Base-by-base conservation (phyloP, 768 basidiomycete species). In the Boletellus emodensis region DNA sequence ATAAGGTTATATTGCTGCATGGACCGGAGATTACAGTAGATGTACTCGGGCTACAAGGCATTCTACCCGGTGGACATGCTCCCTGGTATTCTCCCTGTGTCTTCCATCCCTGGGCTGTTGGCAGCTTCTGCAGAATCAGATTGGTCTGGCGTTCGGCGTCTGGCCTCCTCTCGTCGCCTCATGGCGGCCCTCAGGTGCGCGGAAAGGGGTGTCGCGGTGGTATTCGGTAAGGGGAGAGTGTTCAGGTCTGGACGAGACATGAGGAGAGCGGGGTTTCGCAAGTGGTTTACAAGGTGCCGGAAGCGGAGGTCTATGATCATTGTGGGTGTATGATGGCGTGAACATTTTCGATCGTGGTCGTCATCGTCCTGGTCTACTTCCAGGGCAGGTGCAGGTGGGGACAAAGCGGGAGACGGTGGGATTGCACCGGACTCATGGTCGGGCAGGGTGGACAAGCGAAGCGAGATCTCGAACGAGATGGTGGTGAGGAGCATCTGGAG, bases 271-370 rank as follows among this genome's bases (percentile, higher is more conserved):
- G 88, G 81, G 49, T 74, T 71, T 49, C 81, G 76, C 47, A 90
- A 63, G 36, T 80, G 84, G 41, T 72, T 69, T 32, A 86, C 56
- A 54, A 90, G 65, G 37, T 77, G 66, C 7, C 70, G 60, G 30
- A 86, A 58, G 17, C 75, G 83, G 46, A 90, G 72, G 67, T 90
- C 85, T 53, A 91, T 61, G 60, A 88, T 74, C 57, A 82, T 77
- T 33, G 72, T 68, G 41, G 74, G 60, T 50, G 69, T 59, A 43
- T 46, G 61, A 61, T 64, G 49, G 39, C 46, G 49, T 40, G 58
- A 39, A 47, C 53, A 42, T 59, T 58, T 65, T 41, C 52, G 42
- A 46, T 44, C 50, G 53, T 54, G 57, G 46, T 28, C 51, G n/a
- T 53, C 49, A 24, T 36, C 46, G 36, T 30, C 30, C 30, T 17